These are phyloP conservation scores for Suillus sp. DNA, from an alignment of 768 basidiomycete genomes.

Conservation along the genomic window DNA sequence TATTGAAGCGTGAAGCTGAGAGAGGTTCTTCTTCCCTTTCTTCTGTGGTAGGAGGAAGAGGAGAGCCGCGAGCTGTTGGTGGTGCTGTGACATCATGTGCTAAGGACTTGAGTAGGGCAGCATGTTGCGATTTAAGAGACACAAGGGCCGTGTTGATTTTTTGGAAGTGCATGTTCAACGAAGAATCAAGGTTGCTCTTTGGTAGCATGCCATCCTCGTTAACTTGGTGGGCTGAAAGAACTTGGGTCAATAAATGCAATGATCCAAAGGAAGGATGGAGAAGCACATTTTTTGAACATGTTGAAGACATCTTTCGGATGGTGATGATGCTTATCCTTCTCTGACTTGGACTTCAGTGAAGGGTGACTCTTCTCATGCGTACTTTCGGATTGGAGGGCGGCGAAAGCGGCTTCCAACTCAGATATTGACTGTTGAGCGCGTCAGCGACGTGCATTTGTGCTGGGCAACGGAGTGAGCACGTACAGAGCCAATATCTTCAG, in stretches of 20 bases:
- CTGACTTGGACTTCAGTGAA: constrained; percentile 38
- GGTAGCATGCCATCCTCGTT: constrained; percentile 33
- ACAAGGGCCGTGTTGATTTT: constrained; percentile 51
- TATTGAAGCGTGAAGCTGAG: constrained; percentile 26
- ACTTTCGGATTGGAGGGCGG: constrained; percentile 42
- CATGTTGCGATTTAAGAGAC: constrained; percentile 61
- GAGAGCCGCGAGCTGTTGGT: constrained; percentile 27
- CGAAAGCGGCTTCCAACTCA: constrained; percentile 58
- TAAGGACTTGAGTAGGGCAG: constrained; percentile 47
- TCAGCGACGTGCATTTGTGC: constrained; percentile 8
- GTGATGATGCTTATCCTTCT: constrained; percentile 46
- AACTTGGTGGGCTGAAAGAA: constrained; percentile 15
- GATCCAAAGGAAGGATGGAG: constrained; percentile 30
- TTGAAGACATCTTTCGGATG: constrained; percentile 48
- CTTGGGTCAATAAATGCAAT: constrained; percentile 11
- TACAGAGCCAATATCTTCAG: constrained; percentile 71
- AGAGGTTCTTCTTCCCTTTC: constrained; percentile 42
- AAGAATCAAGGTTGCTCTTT: constrained; percentile 22
- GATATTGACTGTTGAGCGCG: constrained; percentile 49
- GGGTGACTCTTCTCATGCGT: constrained; percentile 38
- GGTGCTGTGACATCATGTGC: constrained; percentile 32
- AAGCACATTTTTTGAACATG: constrained; percentile 61
- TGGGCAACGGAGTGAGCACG: constrained; percentile 25
- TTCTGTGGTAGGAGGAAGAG: constrained; percentile 50
- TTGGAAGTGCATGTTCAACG: constrained; percentile 34